Evolutionary conservation across 805 yeast genomes (phyloP), one percentile per base, ranked within the genome.

Genomic region (Wickerhamomyces canadensis): DNA sequence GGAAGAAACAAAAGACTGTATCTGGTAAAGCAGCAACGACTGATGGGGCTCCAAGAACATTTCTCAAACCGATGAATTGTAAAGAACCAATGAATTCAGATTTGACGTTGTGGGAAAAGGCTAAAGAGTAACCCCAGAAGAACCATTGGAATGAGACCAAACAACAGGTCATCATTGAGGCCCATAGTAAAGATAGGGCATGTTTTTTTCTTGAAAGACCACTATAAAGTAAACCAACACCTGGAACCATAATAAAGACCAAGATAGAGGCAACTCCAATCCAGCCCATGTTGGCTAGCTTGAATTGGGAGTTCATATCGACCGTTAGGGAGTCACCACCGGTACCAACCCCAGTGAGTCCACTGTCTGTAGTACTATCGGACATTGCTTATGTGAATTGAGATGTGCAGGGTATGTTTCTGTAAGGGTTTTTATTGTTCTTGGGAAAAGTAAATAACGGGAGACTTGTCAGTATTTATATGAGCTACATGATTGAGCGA

Each of bases 201-300:
- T 93, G 97, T 62, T 89, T 86, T 63, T 91, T 91, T 62, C 98
- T 79, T 13, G 96, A 80, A 44, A 93, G 67, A 48, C 98, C 98
- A 25, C 96, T 86, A 64, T 91, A 91, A 45, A 91, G 68, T 38
- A 93, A 65, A 43, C 98, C 98, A 36, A 93, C 81, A 44, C 98
- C 98, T 26, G 98, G 97, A 51, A 88, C 65, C 96, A 91, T 93
- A 52, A 91, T 78, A 88, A 94, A 89, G 43, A 91, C 98, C 41
- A 93, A 70, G 17, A 76, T 80, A 8, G 78, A 80, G n/a, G 86
- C 72, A 6, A 76, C 72, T 58, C 80, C 86, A 39, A 87, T 72
- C 94, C 95, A 88, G 5, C 78, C 86, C 85, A 84, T 81, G 58
- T 86, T 85, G 34, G 82, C 94, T 31, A 66, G 65, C 43, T 80